Evolutionary conservation across 1,139 yeast species (phyloP), one percentile per base, ranked within the genome.

Genomic region (Geotrichum armillariae): DNA sequence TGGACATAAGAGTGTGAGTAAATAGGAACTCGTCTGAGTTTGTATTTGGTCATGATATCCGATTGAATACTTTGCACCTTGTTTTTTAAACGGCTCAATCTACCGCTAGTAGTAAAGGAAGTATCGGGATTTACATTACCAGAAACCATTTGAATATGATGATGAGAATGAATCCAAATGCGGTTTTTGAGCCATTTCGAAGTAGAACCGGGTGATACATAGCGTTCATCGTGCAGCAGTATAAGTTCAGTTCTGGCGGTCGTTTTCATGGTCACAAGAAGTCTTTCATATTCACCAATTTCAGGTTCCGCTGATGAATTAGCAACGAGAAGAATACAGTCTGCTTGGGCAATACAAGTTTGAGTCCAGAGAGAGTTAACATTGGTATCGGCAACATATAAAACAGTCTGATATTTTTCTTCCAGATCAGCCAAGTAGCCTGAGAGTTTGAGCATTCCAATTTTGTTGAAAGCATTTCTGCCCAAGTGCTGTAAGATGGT

Each of bases 291-390:
- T 50, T 90, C 97, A 2, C 98, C 96, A 40, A 88, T 75, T 23
- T 80, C 79, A 0, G 90, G 82, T 5, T 83, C 82, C 2, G 80
- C 76, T 4, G 73, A 71, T 2, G 85, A 83, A 47, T 70, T 69
- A 0, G 75, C 76, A 5, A 73, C 59, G 22, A 73, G 58, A 50
- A 52, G 40, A 22, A 88, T 81, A 69, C 98, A 91, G 66, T 93
- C 99, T 9, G 96, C 98, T 66, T 91, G 98, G 3, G 94, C 81
- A 44, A 93, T 85, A 66, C 99, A 93, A 0, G 96, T 88, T 7
- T 82, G 78, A 0, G 97, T 89, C 99, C 99, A 93, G 31, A 83
- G 78, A 0, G 96, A 87, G 56, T 82, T 83, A 2, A 86, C 80
- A 0, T 86, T 77, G 0, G 96, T 82, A 61, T 93, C 98, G 32